Percentiles rank a stretch among this genome's conserved stretches.
These are phyloP conservation scores for Plasmodium fragile DNA, from an alignment of 169 alveolate genomes.

Conservation along the genomic window DNA sequence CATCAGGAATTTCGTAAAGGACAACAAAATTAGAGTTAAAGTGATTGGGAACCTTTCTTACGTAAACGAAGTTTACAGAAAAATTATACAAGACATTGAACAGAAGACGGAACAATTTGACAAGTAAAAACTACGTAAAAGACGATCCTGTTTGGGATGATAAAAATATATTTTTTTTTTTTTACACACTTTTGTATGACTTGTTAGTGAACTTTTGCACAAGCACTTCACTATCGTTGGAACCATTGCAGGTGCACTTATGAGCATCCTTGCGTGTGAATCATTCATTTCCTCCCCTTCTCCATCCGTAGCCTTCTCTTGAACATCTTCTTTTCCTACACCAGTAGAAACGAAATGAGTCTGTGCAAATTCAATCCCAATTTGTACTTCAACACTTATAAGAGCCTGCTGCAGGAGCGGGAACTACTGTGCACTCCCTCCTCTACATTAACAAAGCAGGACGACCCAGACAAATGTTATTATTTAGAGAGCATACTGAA, in stretches of 20 bases:
- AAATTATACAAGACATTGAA: slow-evolving; percentile 77
- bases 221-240: slow-evolving; percentile 8
- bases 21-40: slow-evolving; percentile 75
- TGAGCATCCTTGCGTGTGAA: not conserved
- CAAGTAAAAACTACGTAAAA: slow-evolving; percentile 71
- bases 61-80: slow-evolving; percentile 75
- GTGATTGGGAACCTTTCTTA: slow-evolving; percentile 82
- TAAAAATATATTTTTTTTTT: not conserved
- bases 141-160: not conserved
- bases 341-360: slow-evolving; percentile 77
- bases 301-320: slow-evolving; percentile 25
- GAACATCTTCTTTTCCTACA: slow-evolving; percentile 69
- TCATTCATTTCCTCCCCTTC: not conserved
- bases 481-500: not conserved
- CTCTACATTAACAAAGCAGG: not conserved
- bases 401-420: slow-evolving; percentile 37
- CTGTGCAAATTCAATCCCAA: slow-evolving; percentile 47
- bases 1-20: slow-evolving; percentile 75
- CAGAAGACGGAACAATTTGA: slow-evolving; percentile 71
- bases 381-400: slow-evolving; percentile 63
- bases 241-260: not conserved
- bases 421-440: slow-evolving; percentile 5
- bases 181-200: not conserved
- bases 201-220: not conserved
- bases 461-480: not conserved